Base-by-base conservation (phyloP, 1,284 basidiomycete species). In the Fomitiporia mediterranea region DNA sequence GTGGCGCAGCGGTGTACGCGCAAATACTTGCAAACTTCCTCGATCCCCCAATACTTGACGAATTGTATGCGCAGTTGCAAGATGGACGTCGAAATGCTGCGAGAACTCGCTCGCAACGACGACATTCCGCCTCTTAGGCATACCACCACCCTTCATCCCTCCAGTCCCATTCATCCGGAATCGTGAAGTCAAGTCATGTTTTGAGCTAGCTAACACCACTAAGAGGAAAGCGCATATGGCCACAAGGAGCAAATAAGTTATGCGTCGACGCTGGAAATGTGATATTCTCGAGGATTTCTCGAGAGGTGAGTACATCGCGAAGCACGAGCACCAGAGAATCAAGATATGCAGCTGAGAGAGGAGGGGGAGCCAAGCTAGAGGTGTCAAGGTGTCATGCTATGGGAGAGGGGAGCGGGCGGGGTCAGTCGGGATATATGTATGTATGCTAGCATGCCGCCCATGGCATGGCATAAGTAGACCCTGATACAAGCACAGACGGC, bases 31-130 rank as follows among this genome's bases (percentile, higher is more conserved):
- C 27, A 56, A 47, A 30, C 27, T 21, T 9, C 47, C 55, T 9
- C 40, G n/a, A 34, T 17, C 23, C 7, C 48, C 55, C 21, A 56
- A 25, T 11, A 56, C 48, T 28, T 56, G 32, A 15, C 48, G 55
- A 32, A 56, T 40, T 2, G 55, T 56, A 27, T 34, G 27, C 17
- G 55, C 55, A 11, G 39, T 49, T 5, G 55, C 47, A 9, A 56
- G 55, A 21, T 56, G 39, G 15, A 56, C 55, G 34, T 56, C 55
- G 30, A 56, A 56, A 32, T 56, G 47, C 15, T 43, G 43, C 17
- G 35, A 11, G 39, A 56, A 56, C 6, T 51, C 27, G 28, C 55
- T 56, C 21, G 55, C 55, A 2, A 56, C 37, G 5, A 40, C 47
- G 11, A 56, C 55, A 48, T 51, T 34, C n/a, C 48, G 40, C 15